A percentile compares a stretch with the other conserved stretches of the same genome.
phyloP scores from a whole-genome alignment of 2,329 filamentous ascomycete genomes.

The Hysterium pulicare region DNA sequence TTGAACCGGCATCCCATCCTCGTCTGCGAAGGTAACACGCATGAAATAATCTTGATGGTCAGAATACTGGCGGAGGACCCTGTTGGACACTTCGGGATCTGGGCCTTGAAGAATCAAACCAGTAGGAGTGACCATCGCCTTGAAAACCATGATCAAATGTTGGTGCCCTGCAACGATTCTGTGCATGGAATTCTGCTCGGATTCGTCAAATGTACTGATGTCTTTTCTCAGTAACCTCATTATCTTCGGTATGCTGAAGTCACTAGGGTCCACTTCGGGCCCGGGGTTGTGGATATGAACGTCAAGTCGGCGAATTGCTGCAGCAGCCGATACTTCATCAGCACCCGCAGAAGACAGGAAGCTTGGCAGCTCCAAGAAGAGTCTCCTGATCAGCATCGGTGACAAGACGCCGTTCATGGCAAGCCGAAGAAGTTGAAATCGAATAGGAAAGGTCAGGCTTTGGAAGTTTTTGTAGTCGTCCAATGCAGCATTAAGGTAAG shows the following conservation, averaged over 20 bases:
- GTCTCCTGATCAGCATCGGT: not conserved
- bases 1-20: conserved; percentile 63
- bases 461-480: conserved; percentile 4
- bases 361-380: not conserved
- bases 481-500: conserved; percentile 1
- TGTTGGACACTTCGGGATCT: conserved; percentile 55
- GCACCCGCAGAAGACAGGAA: no score
- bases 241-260: not conserved
- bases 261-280: not conserved
- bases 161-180: conserved; percentile 3
- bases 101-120: conserved; percentile 45
- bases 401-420: conserved; percentile 29
- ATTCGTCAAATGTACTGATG: not conserved
- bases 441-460: conserved; percentile 53
- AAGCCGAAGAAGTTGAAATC: conserved; percentile 64
- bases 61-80: conserved; percentile 26
- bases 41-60: conserved; percentile 26
- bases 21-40: conserved; percentile 70
- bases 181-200: conserved; percentile 1
- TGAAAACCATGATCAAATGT: conserved; percentile 34
- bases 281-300: not conserved
- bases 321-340: conserved; percentile 35
- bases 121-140: conserved; percentile 38
- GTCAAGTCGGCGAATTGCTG: not conserved
- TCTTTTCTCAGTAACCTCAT: not conserved